Evolutionary conservation across 2,329 filamentous ascomycete genomes (phyloP), one percentile per base, ranked within the genome.

Genomic region (Aureobasidium sp.): DNA sequence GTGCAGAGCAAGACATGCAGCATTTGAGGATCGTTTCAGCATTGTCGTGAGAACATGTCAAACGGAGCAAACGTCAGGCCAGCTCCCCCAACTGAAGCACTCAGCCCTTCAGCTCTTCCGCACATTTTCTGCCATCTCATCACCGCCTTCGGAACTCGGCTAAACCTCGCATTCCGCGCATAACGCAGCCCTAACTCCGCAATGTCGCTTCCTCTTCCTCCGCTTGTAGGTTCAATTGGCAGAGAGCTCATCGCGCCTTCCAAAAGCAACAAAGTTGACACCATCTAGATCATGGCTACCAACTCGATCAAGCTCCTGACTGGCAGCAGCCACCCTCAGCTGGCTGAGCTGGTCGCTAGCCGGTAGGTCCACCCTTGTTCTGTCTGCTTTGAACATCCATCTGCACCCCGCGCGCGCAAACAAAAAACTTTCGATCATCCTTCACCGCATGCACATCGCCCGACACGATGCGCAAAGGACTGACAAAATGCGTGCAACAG

Each of bases 261-360:
- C 61, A 45, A 13, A 50, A 30, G 16, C n/a, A 32, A 34, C 34
- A 21, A 53, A 41, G 32, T 52, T 57, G 39, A 47, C 58, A 59
- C 53, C 47, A 50, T 34, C 16, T 21, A 36, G 30, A n/a, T 58
- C 62, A 89, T 90, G 87, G 83, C 86, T 67, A 82, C 85, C 65
- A 90, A 89, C 76, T 86, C 84, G 41, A 89, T 90, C 73, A 90
- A 90, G 76, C 77, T 90, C 65, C 78, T 90, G 73, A 89, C 87
- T 69, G 87, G 87, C 68, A 89, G 89, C 78, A 89, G 86, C 74
- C 87, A 90, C 72, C 86, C 87, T 7, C 81, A 86, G 75, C 82
- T 90, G 63, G 87, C 87, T 42, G 85, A 86, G 71, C 78, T 86
- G 66, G 86, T 90, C 63, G 85, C 86, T 67, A 83, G 84, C 69